Conservation (phyloP, 2,329 filamentous ascomycete species). For the Fusarium pseudograminearum region DNA sequence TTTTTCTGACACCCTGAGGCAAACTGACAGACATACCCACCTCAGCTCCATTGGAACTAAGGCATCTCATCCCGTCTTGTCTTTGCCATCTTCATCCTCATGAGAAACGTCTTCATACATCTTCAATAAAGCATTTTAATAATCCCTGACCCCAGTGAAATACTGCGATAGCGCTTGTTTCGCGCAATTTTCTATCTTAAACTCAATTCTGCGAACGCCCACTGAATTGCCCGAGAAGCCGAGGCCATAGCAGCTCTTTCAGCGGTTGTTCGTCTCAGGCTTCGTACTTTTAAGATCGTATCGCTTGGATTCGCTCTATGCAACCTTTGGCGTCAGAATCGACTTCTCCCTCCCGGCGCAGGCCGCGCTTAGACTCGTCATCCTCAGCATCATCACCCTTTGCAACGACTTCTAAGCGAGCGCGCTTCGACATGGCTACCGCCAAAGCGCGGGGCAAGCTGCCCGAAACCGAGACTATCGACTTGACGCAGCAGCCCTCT, state of each 20-base stretch:
- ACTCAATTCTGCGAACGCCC: slow-evolving; percentile 17
- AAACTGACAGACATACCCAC: slow-evolving; percentile 38
- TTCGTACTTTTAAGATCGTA: slow-evolving; percentile 23
- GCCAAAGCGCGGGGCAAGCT: slow-evolving; percentile 57
- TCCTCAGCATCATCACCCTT: slow-evolving; percentile 48
- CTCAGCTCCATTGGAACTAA: slow-evolving; percentile 2
- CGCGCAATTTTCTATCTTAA: neutral
- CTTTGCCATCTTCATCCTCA: slow-evolving; percentile 7
- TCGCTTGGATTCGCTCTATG: slow-evolving; percentile 48
- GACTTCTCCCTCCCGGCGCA: slow-evolving; percentile 54
- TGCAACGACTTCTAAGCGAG: slow-evolving; percentile 49
- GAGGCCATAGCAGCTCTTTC: slow-evolving; percentile 47
- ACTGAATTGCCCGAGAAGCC: slow-evolving; percentile 33
- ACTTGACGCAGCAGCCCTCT: slow-evolving; percentile 52
- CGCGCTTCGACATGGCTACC: slow-evolving; percentile 53
- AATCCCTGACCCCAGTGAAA: neutral
- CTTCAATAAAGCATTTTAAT: neutral
- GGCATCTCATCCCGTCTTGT: slow-evolving; percentile 11
- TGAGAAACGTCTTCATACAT: slow-evolving; percentile 1
- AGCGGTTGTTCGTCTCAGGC: slow-evolving; percentile 46
- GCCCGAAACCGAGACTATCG: slow-evolving; percentile 55
- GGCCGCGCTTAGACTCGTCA: slow-evolving; percentile 54
- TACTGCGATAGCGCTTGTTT: neutral
- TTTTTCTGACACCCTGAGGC: too few relatives aligned
- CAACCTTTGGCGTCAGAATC: slow-evolving; percentile 50